A percentile compares a stretch with the other conserved stretches of the same genome.
phyloP scores from a whole-genome alignment of 139 green algal species.

The Microglena sp. region DNA sequence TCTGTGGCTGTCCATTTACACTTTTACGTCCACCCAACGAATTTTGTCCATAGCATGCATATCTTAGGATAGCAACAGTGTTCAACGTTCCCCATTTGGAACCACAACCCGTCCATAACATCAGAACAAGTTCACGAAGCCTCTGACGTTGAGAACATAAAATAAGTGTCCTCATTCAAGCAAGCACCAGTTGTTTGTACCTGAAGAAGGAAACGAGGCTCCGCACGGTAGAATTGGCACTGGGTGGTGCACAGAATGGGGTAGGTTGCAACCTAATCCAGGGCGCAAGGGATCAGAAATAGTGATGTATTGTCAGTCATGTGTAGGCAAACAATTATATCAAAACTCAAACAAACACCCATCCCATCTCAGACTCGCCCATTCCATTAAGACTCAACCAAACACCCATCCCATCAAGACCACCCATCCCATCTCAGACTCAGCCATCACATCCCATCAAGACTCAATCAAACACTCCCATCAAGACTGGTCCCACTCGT shows the following conservation, averaged over 20 bases:
- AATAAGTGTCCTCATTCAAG: background rate
- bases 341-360: no score
- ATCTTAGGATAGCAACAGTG: background rate
- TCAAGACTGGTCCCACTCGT: no score
- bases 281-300: no score
- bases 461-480: no score
- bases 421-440: no score
- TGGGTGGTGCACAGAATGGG: conserved; percentile 13
- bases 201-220: conserved; percentile 14
- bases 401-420: no score
- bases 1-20: background rate
- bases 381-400: no score
- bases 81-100: background rate
- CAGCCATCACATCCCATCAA: no score
- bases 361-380: no score
- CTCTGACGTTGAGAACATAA: background rate
- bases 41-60: background rate
- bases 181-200: background rate
- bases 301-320: no score
- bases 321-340: no score
- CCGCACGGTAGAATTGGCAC: conserved; percentile 24
- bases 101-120: background rate
- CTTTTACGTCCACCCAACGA: background rate
- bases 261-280: no score
- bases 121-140: background rate